Base-by-base conservation (phyloP, 2,329 filamentous ascomycete genomes). In the Hymenoscyphus repandus region DNA sequence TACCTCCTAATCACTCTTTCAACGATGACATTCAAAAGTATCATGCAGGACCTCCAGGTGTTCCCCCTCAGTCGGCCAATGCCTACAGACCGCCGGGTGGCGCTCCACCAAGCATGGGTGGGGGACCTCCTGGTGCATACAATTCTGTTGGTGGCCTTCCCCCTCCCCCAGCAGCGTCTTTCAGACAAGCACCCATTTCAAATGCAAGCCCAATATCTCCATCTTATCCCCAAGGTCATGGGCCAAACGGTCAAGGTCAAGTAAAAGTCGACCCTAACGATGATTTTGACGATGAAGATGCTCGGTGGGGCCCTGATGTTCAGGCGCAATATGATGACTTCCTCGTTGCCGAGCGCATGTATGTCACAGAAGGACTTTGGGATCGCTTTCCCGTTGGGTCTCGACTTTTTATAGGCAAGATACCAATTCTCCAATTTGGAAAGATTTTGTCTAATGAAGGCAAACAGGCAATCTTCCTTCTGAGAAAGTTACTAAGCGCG, bases 401-500 rank as follows among this genome's bases (percentile, higher is more conserved):
- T 15, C 78, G 88, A 53, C 76, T 93, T 46, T 92, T 92, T 64
- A 88, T 93, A 66, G 88, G 88, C 89, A 76, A 66, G 79, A 64
- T 50, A 43, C 44, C 50, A 20, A 15, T 27, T 9, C 20, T 17
- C 36, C 27, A 6, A n/a, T 10, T 9, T n/a, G 2, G 15, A 36
- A 9, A 22, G 31, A 36, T 44, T 22, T 38, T 39, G 56, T 52
- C 66, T 72, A 56, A 70, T 49, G 20, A 51, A 53, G 57, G 31
- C 37, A 49, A 66, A 49, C 64, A 89, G 90, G 91, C 49, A 99
- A 97, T 66, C 77, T 99, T 10, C 91, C 90, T 1, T 92, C 88
- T 47, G 92, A 97, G 67, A 85, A 91, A 65, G 91, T 96, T 12
- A 93, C 89, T 6, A 97, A 97, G 70, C 82, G 87, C 58, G 91